Evolutionary conservation across 1,284 basidiomycete genomes (phyloP).

Genomic region (Fomitopsis palustris): DNA sequence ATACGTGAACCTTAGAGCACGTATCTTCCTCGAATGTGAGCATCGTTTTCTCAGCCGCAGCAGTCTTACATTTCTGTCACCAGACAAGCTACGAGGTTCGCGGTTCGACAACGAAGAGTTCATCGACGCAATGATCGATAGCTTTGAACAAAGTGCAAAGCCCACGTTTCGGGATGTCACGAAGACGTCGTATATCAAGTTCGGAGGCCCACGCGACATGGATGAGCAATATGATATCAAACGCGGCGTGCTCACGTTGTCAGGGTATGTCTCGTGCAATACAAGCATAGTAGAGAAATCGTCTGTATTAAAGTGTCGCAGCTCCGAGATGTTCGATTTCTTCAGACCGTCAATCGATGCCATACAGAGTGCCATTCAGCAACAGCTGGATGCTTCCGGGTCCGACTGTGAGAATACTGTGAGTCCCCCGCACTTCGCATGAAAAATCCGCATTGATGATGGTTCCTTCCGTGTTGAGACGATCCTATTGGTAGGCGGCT

Average conservation of each 20-base stretch:
- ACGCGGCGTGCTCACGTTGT: neutral
- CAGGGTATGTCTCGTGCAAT: neutral
- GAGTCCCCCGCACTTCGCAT: too few species aligned
- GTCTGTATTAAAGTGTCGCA: neutral
- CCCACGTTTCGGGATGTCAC: neutral
- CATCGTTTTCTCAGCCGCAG: neutral
- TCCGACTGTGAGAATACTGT: neutral
- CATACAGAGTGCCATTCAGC: neutral
- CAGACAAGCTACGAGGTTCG: neutral
- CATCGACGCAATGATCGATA: neutral
- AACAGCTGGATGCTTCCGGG: neutral
- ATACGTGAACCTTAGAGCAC: neutral
- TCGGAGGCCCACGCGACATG: neutral
- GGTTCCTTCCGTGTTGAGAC: too few species aligned
- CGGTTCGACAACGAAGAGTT: neutral
- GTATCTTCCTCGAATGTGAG: neutral
- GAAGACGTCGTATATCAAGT: neutral
- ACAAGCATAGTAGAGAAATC: too few species aligned
- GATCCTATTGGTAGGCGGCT: neutral
- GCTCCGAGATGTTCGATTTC: neutral
- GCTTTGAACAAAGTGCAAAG: neutral
- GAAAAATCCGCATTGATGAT: too few species aligned
- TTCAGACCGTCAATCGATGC: neutral
- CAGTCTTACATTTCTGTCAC: neutral
- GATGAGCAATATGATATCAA: neutral